A percentile compares a stretch with the other conserved stretches of the same genome.
Conservation (phyloP, 306 rosid genomes). For the Morella rubra region DNA sequence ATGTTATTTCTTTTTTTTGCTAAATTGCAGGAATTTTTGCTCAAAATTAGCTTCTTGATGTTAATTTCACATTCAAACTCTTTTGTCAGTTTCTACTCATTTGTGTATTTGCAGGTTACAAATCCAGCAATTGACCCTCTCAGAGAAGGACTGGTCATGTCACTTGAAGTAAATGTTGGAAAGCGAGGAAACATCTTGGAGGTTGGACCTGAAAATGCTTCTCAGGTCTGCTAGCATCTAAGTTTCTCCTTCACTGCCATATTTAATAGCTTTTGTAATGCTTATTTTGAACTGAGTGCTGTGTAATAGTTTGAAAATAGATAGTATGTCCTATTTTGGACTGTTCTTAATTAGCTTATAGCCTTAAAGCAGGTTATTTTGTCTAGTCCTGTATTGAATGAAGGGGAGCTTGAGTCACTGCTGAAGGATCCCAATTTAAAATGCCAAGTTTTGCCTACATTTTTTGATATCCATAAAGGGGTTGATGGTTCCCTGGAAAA, state of each 20-base stretch:
- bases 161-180: slow-evolving; percentile 97
- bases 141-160: slow-evolving; percentile 98
- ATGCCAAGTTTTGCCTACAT: slow-evolving; percentile 74
- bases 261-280: slow-evolving; percentile 9
- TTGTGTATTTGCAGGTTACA: slow-evolving; percentile 63
- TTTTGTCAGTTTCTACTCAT: slow-evolving; percentile 17
- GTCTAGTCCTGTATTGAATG: slow-evolving; percentile 92
- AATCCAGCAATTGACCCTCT: slow-evolving; percentile 99
- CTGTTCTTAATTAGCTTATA: slow-evolving; percentile 21
- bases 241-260: slow-evolving; percentile 5
- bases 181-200: slow-evolving; percentile 84
- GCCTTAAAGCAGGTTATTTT: slow-evolving; percentile 70
- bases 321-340: slow-evolving; percentile 2
- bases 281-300: slow-evolving; percentile 21
- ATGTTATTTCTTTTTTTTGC: not conserved
- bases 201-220: slow-evolving; percentile 93
- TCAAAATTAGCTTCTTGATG: slow-evolving; percentile 7
- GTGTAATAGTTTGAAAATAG: not conserved
- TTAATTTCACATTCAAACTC: not conserved
- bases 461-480: slow-evolving; percentile 88
- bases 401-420: slow-evolving; percentile 87
- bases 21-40: not conserved
- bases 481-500: slow-evolving; percentile 90
- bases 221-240: slow-evolving; percentile 61
- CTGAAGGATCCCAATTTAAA: slow-evolving; percentile 70